Evolutionary conservation across 305 asterid genomes (phyloP), one percentile per base, ranked within the genome.

Genomic region (Rubia peregrina): DNA sequence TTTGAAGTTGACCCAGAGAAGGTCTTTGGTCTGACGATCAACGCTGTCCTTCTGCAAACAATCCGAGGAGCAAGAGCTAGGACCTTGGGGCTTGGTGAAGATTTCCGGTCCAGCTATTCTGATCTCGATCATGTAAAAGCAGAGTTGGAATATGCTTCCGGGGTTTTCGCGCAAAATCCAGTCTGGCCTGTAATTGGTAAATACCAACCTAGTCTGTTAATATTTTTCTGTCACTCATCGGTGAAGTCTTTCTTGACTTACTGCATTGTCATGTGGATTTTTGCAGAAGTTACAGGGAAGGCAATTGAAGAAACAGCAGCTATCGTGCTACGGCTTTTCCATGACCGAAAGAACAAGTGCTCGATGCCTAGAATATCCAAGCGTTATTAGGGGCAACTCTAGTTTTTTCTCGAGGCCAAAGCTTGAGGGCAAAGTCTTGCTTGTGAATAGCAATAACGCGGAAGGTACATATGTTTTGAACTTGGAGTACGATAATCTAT

Each of bases 281-380:
- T 77, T 78, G 82, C 97, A 92, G 98, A 90, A 84, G 97, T 90
- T 70, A 78, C 86, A 1, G 83, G 88, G n/a, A 93, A 81, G 81
- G 98, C 98, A 21, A 84, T 90, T 24, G 98, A 93, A 80, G 98
- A 93, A 83, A 90, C 98, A 8, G 98, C 96, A 19, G 97, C 97
- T 30, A 76, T 90, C 64, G 81, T 93, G n/a, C 83, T 93, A 74
- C 80, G 92, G 68, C 92, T 90, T 60, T 87, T 82, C 82, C 96
- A 93, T 55, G 98, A 93, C 78, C 77, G 97, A 62, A 90, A 90
- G 77, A 90, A 86, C 69, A 85, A 83, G 82, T 93, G 98, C 84
- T 84, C 87, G 21, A 90, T 93, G 98, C 98, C 96, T 26, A 84
- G 97, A 74, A 90, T 93, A 76, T 93, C 97, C 38, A 89, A 79